These are phyloP conservation scores for Zelopaecilomyces penicillatus DNA, from an alignment of 2,329 filamentous ascomycete species.

Conservation along the genomic window DNA sequence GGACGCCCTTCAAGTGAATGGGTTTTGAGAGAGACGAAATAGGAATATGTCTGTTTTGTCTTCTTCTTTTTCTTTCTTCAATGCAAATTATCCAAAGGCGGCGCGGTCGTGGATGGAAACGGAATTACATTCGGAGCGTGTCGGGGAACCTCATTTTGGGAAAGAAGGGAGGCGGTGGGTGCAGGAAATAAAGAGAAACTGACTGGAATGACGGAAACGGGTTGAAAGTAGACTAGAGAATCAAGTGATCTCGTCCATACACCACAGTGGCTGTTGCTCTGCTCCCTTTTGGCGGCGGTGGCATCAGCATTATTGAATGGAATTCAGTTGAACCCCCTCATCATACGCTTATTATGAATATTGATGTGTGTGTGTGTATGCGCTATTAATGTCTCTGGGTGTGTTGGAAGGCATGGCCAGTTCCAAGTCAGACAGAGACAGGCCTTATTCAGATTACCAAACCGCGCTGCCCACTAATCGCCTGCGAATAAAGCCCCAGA, in stretches of 20 bases:
- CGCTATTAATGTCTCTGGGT: too few species aligned
- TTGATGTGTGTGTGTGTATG: neutral
- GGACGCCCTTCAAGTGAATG: conserved; percentile 29
- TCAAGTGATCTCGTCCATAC: conserved; percentile 25
- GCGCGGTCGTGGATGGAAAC: conserved; percentile 13
- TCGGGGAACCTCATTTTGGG: conserved; percentile 17
- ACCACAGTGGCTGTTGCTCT: conserved; percentile 5
- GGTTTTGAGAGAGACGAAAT: conserved; percentile 9
- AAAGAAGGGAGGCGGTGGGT: conserved; percentile 3
- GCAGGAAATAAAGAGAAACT: conserved; percentile 1
- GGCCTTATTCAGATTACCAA: too few species aligned
- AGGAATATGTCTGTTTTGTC: too few species aligned
- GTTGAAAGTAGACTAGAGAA: conserved; percentile 16
- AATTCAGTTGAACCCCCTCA: neutral
- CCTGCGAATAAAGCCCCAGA: too few species aligned
- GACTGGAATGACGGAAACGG: neutral
- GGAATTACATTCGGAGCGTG: conserved; percentile 19
- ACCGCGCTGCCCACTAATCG: too few species aligned
- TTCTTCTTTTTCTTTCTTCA: neutral
- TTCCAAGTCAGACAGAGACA: too few species aligned
- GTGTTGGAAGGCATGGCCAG: too few species aligned
- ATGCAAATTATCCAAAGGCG: neutral
- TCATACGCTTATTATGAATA: neutral
- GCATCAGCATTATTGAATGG: neutral
- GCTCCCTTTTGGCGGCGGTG: neutral